Evolutionary conservation across 306 rosid species (phyloP).

Genomic region (Prunus davidiana): DNA sequence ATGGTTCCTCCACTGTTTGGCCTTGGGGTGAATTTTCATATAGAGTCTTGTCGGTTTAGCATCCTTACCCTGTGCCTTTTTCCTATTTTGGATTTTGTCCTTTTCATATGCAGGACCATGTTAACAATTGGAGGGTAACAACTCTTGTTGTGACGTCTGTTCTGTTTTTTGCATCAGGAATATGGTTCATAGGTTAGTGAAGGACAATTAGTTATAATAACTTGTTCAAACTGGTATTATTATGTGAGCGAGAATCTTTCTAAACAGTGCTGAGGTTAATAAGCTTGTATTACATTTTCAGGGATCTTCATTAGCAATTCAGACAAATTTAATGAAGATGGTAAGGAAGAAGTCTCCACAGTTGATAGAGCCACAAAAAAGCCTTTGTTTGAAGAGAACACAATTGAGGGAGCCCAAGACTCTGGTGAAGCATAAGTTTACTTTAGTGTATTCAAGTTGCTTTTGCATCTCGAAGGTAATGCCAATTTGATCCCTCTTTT

Average conservation of each 20-base stretch:
- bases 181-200: conserved; percentile 79
- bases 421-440: conserved; percentile 36
- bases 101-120: conserved; percentile 50
- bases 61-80: conserved; percentile 9
- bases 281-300: conserved; percentile 26
- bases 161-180: conserved; percentile 67
- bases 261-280: background rate
- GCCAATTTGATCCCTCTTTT: background rate
- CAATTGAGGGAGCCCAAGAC: conserved; percentile 12
- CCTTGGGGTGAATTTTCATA: background rate
- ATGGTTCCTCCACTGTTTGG: conserved; percentile 6
- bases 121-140: conserved; percentile 72
- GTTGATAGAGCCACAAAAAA: conserved; percentile 30
- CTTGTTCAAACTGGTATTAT: conserved; percentile 5
- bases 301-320: conserved; percentile 58
- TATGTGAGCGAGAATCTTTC: background rate
- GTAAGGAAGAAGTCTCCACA: conserved; percentile 32
- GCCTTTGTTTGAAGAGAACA: conserved; percentile 62
- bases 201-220: conserved; percentile 7
- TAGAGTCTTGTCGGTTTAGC: conserved; percentile 8
- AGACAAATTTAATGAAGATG: conserved; percentile 40
- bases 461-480: background rate
- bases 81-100: conserved; percentile 8
- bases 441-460: background rate
- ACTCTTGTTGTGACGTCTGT: conserved; percentile 63